Percentiles rank a stretch among this genome's conserved stretches.
Evolutionary conservation across 805 yeast genomes (phyloP).

Genomic region (Groenewaldozyma salmanticensis): DNA sequence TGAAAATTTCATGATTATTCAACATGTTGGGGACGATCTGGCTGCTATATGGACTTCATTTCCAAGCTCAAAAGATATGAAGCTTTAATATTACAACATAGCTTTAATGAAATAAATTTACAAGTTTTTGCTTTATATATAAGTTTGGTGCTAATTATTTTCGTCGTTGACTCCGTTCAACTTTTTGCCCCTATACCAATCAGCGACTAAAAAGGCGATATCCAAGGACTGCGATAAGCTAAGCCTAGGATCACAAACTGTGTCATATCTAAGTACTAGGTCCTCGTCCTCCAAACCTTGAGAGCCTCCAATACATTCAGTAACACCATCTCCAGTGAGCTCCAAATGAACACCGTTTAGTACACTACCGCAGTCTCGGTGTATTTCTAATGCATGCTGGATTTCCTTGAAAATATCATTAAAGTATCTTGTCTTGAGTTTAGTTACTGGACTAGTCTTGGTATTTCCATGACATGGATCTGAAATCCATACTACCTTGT

Average conservation of each 20-base stretch:
- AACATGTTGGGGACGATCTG: too few species aligned
- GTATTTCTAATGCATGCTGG: conserved; percentile 28
- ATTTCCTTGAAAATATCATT: conserved; percentile 34
- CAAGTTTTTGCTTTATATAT: too few species aligned
- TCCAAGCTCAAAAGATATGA: too few species aligned
- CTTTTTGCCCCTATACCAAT: conserved; percentile 16
- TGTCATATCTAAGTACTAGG: conserved; percentile 31
- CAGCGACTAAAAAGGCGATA: conserved; percentile 35
- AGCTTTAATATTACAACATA: too few species aligned
- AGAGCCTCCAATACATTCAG: conserved; percentile 37
- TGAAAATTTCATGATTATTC: too few species aligned
- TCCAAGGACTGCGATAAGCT: conserved; percentile 31
- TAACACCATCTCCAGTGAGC: conserved; percentile 35
- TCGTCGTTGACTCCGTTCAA: too few species aligned
- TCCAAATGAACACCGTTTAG: conserved; percentile 35
- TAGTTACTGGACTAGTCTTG: conserved; percentile 29
- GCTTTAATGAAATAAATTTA: too few species aligned
- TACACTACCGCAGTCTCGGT: conserved; percentile 23
- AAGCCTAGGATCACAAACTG: conserved; percentile 36
- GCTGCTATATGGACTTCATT: too few species aligned
- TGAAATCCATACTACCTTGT: conserved; percentile 35
- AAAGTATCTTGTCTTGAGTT: conserved; percentile 33
- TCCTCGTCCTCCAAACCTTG: conserved; percentile 30
- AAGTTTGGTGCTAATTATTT: too few species aligned
- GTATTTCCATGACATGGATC: conserved; percentile 40